Evolutionary conservation across 805 yeast genomes (phyloP), one percentile per base, ranked within the genome.

Genomic region (Candida tibetensis): DNA sequence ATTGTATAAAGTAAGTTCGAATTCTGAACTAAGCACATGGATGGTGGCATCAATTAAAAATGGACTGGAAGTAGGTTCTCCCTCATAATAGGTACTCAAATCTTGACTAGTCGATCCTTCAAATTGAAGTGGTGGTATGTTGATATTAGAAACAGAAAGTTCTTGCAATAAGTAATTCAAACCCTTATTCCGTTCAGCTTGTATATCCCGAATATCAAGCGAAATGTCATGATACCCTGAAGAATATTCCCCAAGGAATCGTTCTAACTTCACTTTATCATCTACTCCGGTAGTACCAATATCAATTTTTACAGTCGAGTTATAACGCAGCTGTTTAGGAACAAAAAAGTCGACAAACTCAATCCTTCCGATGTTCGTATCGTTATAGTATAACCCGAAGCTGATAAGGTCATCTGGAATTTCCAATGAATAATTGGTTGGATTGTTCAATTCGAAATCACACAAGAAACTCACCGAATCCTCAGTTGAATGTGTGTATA

Each of bases 11-110:
- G 72, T 69, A 39, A 80, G 50, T 46, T 78, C 82, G 4, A 77
- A 65, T 32, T 77, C 79, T 1, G 81, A 73, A 0, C 73, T 60
- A 58, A 79, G 58, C 3, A 80, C 45, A 53, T 80, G 83, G 58
- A 80, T 71, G 0, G 75, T 74, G 4, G 77, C 66, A 12, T 67
- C 71, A 1, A 73, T 36, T 5, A 80, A 56, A 40, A 79, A 79
- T 2, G 74, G 72, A n/a, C 30, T 25, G 16, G 17, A 25, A 33
- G 19, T 28, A 7, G 18, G 12, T 25, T 5, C 15, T 18, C 14
- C 32, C 16, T 28, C 22, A 27, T 17, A 17, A 13, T 15, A 18
- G 5, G 36, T 22, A 4, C 3, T 26, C 34, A 26, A 31, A 9
- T 26, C 31, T 10, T 29, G 19, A 14, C 10, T 4, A 5, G 17